Evolutionary conservation across 225 moss, liverwort and hornwort species (phyloP), one percentile per base, ranked within the genome.

Genomic region (Sphagnum tenellum): DNA sequence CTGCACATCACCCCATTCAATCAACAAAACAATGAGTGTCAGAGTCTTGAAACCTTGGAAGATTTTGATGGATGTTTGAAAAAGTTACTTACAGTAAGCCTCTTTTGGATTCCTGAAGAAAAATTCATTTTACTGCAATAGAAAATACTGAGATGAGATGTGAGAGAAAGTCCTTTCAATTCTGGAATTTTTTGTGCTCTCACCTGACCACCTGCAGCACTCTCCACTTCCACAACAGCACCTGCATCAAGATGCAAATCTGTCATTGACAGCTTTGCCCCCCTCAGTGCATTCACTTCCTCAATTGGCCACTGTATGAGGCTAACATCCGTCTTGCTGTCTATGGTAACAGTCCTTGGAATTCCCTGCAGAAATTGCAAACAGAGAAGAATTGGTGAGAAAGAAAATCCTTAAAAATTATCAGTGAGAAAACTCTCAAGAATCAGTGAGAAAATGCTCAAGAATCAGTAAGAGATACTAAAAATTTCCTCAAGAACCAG

Each of bases 181-280:
- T 29, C 29, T 29, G 29, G 29, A 29, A 29, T 29, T 29, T 29
- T 29, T 29, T 29, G 29, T 29, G 29, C 44, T 60, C 64, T 67
- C 57, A 79, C 83, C 83, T 77, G 84, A 57, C 71, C 13, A 65
- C 84, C 84, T 53, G 74, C 69, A 12, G 77, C 84, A 52, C 84
- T 80, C 8, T 12, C 11, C 48, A 84, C 65, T 68, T 80, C 72
- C 14, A 77, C 3, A 5, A 84, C 72, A 45, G 73, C 77, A 2
- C 69, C 74, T 0, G 77, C 72, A 2, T 67, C 8, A 48, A 84
- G 51, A 3, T 51, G 7, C 3, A 72, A 44, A 55, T 68, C 58
- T 58, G 65, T 9, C 5, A 46, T 45, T 2, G 9, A 67, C 5
- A 70, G 54, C 47, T 57, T 50, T 2, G 49, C 45, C 10, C 73